Percentiles rank a stretch among this genome's conserved stretches.
Conservation (phyloP, 176 grass and related monocot species). For the Eleusine coracana region DNA sequence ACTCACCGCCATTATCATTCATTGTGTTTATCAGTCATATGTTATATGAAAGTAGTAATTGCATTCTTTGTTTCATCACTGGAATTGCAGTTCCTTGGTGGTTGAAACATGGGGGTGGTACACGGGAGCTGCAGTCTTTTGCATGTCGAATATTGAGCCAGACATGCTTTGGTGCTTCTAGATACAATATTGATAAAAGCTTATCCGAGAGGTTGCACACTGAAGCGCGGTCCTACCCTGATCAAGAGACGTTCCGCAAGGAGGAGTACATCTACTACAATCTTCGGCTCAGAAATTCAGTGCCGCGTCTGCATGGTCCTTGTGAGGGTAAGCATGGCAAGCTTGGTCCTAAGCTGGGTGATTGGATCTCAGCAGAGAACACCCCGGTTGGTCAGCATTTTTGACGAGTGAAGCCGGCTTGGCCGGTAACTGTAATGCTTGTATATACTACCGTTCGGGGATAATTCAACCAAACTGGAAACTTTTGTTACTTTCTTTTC, state of each 20-base stretch:
- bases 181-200: constrained; percentile 56
- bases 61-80: neutral
- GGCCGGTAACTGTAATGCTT: neutral
- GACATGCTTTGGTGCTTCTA: constrained; percentile 58
- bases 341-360: neutral
- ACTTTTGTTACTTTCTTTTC: neutral
- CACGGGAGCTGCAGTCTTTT: constrained; percentile 48
- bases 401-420: neutral
- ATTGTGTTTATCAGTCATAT: neutral
- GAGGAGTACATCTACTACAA: constrained; percentile 77
- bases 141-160: constrained; percentile 61
- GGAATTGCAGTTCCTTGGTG: constrained; percentile 71
- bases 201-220: constrained; percentile 74
- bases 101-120: constrained; percentile 47
- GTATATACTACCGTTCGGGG: too few relatives aligned
- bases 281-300: constrained; percentile 12
- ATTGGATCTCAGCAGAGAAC: constrained; percentile 35
- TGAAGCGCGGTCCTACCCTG: constrained; percentile 24
- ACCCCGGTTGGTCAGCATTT: neutral
- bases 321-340: neutral
- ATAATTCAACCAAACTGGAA: neutral
- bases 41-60: neutral
- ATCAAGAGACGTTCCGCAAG: constrained; percentile 54
- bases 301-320: neutral
- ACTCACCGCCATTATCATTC: neutral